Percentiles rank a stretch among this genome's conserved stretches.
These are phyloP conservation scores for Trypanosomatidae sp. DNA, from an alignment of 208 protist species.

Conservation along the genomic window DNA sequence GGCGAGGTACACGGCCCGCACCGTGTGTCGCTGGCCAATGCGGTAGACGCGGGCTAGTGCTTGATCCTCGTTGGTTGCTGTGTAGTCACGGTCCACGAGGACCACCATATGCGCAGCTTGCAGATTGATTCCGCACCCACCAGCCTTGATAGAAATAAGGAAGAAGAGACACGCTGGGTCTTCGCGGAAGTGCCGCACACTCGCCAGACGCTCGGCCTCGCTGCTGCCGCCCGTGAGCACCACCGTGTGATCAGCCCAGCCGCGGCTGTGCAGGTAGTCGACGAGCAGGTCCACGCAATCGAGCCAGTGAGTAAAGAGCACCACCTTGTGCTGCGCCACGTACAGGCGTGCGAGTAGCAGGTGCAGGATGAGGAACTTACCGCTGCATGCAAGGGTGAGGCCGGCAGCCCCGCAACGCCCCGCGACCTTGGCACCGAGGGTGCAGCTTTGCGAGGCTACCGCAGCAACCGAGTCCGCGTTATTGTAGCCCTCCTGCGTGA, in stretches of 20 bases:
- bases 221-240: slow-evolving; percentile 70
- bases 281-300: slow-evolving; percentile 94
- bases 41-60: slow-evolving; percentile 95
- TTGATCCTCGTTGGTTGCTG: slow-evolving; percentile 96
- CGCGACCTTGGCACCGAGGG: neutral
- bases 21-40: slow-evolving; percentile 97
- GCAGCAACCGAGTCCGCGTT: neutral
- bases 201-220: slow-evolving; percentile 51
- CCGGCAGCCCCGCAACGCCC: slow-evolving; percentile 22
- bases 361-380: slow-evolving; percentile 94
- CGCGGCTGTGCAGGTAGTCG: slow-evolving; percentile 75
- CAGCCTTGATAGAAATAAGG: slow-evolving; percentile 95
- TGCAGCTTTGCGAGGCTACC: slow-evolving; percentile 28
- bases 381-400: slow-evolving; percentile 59
- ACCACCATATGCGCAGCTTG: slow-evolving; percentile 96
- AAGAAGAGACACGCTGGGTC: slow-evolving; percentile 91
- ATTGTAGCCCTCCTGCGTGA: neutral
- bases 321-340: slow-evolving; percentile 62
- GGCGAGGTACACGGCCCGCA: slow-evolving; percentile 93
- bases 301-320: slow-evolving; percentile 99
- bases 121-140: slow-evolving; percentile 98
- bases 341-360: slow-evolving; percentile 60
- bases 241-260: slow-evolving; percentile 37
- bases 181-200: slow-evolving; percentile 91
- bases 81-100: slow-evolving; percentile 97